A percentile compares a stretch with the other conserved stretches of the same genome.
Evolutionary conservation across 73 alveolate species (phyloP).

Genomic region (Tetrahymena elliotti): DNA sequence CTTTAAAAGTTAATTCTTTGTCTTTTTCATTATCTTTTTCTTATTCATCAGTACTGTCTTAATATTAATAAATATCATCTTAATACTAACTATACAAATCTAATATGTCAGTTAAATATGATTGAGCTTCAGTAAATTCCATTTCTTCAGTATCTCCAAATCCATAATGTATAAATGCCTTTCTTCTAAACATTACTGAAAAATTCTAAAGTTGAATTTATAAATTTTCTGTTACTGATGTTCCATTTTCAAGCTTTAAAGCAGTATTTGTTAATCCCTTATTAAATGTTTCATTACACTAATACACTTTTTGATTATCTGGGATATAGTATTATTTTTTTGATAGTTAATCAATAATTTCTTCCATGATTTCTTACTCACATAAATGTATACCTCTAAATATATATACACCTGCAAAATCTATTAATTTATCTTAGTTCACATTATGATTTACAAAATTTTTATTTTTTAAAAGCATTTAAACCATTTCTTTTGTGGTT

Average conservation of each 20-base stretch:
- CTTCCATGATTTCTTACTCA: slow-evolving; percentile 78
- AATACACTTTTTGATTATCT: not conserved
- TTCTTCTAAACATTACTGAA: slow-evolving; percentile 37
- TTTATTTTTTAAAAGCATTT: not conserved
- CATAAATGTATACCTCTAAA: slow-evolving; percentile 21
- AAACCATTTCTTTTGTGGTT: not conserved
- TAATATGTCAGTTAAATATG: slow-evolving; percentile 47
- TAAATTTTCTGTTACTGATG: slow-evolving; percentile 18
- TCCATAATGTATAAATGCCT: slow-evolving; percentile 33
- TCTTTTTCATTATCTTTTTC: too few species aligned
- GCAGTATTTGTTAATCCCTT: not conserved
- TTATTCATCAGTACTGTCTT: slow-evolving; percentile 54
- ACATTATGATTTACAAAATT: not conserved
- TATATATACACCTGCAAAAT: not conserved
- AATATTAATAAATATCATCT: slow-evolving; percentile 61
- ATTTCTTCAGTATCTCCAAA: slow-evolving; percentile 38
- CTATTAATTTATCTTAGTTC: not conserved
- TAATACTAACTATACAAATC: slow-evolving; percentile 59
- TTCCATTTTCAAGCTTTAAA: slow-evolving; percentile 8
- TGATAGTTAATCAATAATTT: slow-evolving; percentile 58
- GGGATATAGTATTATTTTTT: slow-evolving; percentile 33
- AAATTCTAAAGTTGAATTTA: slow-evolving; percentile 20
- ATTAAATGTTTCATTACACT: slow-evolving; percentile 6
- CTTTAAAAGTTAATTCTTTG: not conserved
- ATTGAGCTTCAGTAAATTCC: slow-evolving; percentile 53